Base-by-base conservation (phyloP, 148 eudicot species). In the Polygonum aviculare region DNA sequence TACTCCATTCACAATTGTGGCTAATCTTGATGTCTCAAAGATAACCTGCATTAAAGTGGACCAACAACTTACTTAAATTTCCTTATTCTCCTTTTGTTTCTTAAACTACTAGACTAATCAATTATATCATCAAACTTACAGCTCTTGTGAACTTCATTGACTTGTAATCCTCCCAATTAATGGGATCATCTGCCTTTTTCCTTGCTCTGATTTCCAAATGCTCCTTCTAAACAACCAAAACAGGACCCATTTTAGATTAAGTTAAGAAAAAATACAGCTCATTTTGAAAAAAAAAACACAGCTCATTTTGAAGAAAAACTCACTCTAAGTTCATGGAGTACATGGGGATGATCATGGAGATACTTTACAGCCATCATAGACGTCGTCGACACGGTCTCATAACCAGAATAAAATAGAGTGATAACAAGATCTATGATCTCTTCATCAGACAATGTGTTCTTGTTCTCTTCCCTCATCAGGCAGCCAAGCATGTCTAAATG, bases 281-380 rank as follows among this genome's bases (percentile, higher is more conserved):
- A 72, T 44, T 2, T 26, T 26, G 31, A 26, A 8, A 15, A 36
- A 69, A 62, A 62, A 62, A n/a, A 22, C 2, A 26, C 33, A 65
- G n/a, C 31, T 26, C 11, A 60, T 60, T 10, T 60, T 26, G 3
- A 14, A 26, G 16, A 10, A 50, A 51, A 69, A 81, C 97, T 80
- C 77, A 96, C 99, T 84, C 94, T 90, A 33, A 96, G 85, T 74
- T 96, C 90, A 51, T 89, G 79, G 80, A 96, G 99, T 76, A 83
- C 97, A 80, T 80, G 80, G 44, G 99, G 99, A 80, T 96, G 99
- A 80, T 96, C 99, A 85, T 93, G 99, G 39, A 96, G 99, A 80
- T 96, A 96, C 83, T 96, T 96, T 72, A 93, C 93, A 78, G 98
- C 97, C 99, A 96, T 96, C 99, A 96, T 96, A 26, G 99, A 91